phyloP scores from a whole-genome alignment of 768 basidiomycete species.

The Boletus bicolor region DNA sequence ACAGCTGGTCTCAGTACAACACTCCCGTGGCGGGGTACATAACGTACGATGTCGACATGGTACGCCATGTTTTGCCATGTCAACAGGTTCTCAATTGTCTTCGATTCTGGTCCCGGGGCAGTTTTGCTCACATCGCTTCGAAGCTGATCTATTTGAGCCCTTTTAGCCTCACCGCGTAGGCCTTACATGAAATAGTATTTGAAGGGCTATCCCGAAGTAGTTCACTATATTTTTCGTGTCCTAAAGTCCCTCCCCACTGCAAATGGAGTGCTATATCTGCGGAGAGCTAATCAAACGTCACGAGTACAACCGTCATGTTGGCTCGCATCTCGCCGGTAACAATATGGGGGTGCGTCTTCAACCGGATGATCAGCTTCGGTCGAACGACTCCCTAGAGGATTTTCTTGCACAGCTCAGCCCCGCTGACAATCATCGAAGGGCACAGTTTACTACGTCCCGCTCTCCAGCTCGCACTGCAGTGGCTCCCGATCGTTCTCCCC shows the following conservation, averaged over 20 bases:
- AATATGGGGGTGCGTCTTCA: background rate
- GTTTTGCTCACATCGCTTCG: background rate
- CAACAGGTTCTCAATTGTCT: conserved; percentile 7
- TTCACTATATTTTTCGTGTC: background rate
- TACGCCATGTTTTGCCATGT: conserved; percentile 2
- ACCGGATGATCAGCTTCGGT: background rate
- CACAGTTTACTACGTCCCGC: background rate
- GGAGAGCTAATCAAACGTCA: conserved; percentile 2
- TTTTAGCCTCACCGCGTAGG: background rate
- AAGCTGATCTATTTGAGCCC: background rate
- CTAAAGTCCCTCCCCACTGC: background rate
- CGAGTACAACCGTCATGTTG: conserved; percentile 15
- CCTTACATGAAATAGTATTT: background rate
- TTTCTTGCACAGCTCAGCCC: background rate
- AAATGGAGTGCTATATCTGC: conserved; percentile 22
- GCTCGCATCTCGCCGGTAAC: conserved; percentile 1
- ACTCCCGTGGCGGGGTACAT: background rate
- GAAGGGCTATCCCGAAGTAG: background rate
- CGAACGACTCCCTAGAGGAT: background rate
- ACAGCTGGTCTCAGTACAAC: background rate
- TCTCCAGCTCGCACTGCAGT: background rate
- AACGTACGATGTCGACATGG: background rate
- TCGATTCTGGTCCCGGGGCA: background rate
- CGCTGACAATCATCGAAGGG: background rate
- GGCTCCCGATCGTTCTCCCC: background rate